A percentile compares a stretch with the other conserved stretches of the same genome.
Evolutionary conservation across 2,329 filamentous ascomycete genomes (phyloP).

Genomic region (Phoma sp.): DNA sequence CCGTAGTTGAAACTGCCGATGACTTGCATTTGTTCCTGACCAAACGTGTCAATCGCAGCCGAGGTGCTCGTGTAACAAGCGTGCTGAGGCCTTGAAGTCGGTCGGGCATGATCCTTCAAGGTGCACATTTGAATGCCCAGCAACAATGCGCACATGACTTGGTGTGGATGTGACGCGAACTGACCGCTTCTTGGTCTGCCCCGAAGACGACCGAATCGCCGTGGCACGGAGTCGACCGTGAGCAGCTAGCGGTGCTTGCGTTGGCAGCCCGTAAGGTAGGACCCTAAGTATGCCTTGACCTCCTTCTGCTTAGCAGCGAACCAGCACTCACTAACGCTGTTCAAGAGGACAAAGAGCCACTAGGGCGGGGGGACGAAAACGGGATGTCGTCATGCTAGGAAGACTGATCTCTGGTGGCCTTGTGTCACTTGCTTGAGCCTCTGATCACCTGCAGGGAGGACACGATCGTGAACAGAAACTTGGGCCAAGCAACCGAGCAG

Average conservation of each 20-base stretch:
- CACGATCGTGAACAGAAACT: background rate
- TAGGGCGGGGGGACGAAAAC: conserved; percentile 7
- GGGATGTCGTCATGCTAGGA: background rate
- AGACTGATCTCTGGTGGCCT: background rate
- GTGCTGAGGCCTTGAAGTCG: background rate
- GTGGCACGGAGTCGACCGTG: conserved; percentile 13
- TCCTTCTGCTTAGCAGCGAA: conserved; percentile 1
- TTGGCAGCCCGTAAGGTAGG: conserved; percentile 3
- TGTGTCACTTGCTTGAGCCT: conserved; percentile 8
- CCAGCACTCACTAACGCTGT: conserved; percentile 4
- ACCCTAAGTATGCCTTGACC: background rate
- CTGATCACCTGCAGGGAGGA: conserved; percentile 13
- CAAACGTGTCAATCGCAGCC: background rate
- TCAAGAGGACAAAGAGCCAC: conserved; percentile 7
- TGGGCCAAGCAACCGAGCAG: background rate
- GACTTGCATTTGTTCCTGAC: conserved; percentile 10
- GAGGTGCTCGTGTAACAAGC: background rate
- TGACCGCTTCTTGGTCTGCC: conserved; percentile 10
- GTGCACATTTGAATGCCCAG: background rate
- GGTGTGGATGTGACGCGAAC: background rate
- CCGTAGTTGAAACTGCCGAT: background rate
- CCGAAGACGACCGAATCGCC: background rate
- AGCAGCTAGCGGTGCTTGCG: conserved; percentile 16
- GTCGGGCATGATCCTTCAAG: background rate
- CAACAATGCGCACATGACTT: conserved; percentile 3